Percentiles rank a stretch among this genome's conserved stretches.
Conservation (phyloP, 2,329 filamentous ascomycete species). For the Diaporthe sp. region DNA sequence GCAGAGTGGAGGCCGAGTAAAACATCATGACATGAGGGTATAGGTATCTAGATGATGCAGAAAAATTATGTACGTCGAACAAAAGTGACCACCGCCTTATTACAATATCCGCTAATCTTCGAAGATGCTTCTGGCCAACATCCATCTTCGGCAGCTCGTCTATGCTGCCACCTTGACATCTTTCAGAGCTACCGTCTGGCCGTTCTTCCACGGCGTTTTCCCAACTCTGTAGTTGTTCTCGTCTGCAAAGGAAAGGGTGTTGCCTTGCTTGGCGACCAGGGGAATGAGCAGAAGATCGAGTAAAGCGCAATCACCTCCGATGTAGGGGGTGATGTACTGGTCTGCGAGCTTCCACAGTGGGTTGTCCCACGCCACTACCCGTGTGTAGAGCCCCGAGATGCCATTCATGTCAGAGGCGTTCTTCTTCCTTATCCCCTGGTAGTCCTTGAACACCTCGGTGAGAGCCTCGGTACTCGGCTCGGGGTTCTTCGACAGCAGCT, state of each 20-base stretch:
- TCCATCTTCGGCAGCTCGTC: not conserved
- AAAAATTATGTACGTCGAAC: not conserved
- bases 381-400: conserved; percentile 37
- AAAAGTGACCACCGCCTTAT: not conserved
- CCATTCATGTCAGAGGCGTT: conserved; percentile 38
- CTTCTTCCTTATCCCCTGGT: conserved; percentile 41
- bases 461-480: conserved; percentile 39
- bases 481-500: conserved; percentile 23
- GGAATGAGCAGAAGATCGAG: conserved; percentile 37
- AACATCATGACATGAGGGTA: conserved; percentile 10
- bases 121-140: not conserved
- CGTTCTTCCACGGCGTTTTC: conserved; percentile 36
- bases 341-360: conserved; percentile 40
- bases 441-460: conserved; percentile 39
- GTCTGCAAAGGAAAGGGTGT: conserved; percentile 35
- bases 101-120: conserved; percentile 5
- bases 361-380: conserved; percentile 42
- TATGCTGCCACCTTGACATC: conserved; percentile 9
- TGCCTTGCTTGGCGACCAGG: conserved; percentile 36
- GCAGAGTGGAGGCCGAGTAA: not conserved
- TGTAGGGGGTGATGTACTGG: conserved; percentile 38
- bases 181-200: conserved; percentile 25
- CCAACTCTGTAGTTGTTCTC: conserved; percentile 37
- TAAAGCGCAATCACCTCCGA: conserved; percentile 38
- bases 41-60: conserved; percentile 21